Evolutionary conservation across 1,139 yeast genomes (phyloP).

Genomic region (Pichia sp.): DNA sequence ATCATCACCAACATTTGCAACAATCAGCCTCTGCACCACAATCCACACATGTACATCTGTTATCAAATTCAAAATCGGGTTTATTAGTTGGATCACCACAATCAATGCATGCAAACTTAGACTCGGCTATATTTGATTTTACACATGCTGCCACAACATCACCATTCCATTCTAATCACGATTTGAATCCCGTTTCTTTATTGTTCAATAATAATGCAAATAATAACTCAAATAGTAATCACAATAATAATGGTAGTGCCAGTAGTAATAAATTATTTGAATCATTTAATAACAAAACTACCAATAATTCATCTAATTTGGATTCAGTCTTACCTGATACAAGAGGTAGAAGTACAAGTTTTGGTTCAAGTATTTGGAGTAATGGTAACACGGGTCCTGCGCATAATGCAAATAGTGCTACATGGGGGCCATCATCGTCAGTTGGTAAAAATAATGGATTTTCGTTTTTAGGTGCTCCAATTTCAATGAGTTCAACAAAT

Average conservation of each 20-base stretch:
- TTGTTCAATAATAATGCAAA: conserved; percentile 2
- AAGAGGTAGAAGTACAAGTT: conserved; percentile 27
- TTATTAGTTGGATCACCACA: conserved; percentile 17
- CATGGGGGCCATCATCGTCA: conserved; percentile 14
- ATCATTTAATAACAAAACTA: neutral
- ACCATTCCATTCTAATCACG: conserved; percentile 8
- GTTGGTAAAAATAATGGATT: conserved; percentile 4
- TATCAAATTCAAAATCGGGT: neutral
- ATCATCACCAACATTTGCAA: neutral
- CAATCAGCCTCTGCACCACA: neutral
- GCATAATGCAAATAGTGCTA: neutral
- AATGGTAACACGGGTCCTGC: conserved; percentile 15
- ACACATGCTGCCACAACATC: conserved; percentile 16
- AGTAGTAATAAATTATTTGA: conserved; percentile 4
- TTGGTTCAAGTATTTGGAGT: conserved; percentile 31
- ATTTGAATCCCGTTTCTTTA: conserved; percentile 11
- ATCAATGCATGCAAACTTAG: conserved; percentile 10
- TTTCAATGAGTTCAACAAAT: conserved; percentile 6
- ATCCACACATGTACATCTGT: neutral
- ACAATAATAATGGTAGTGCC: neutral
- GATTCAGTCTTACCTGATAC: neutral
- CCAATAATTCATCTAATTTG: neutral
- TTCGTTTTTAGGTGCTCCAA: conserved; percentile 16
- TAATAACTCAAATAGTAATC: neutral
- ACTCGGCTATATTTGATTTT: conserved; percentile 1